Base-by-base conservation (phyloP, 352 stramenopile genomes). In the Globisporangium ultimum region DNA sequence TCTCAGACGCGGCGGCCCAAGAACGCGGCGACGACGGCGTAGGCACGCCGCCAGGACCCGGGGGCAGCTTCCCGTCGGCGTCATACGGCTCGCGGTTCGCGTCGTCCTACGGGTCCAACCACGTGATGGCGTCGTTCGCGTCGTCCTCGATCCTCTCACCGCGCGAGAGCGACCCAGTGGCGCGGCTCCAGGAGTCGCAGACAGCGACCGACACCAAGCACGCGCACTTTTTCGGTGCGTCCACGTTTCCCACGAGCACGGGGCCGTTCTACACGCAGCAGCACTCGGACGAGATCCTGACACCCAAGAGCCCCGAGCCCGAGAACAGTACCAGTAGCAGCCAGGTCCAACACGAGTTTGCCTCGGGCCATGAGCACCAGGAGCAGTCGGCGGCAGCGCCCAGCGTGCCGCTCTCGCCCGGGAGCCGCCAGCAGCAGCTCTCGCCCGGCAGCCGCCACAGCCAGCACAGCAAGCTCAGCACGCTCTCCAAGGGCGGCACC, bases 401-500 rank as follows among this genome's bases (percentile, higher is more conserved):
- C 3, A 36, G 28, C 9, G 58, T 64, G 22, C 58, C 58, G 15
- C 42, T 64, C n/a, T 64, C 58, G 5, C 58, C 58, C 13, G 28
- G 13, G 40, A 57, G 36, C 34, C 24, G 1, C 28, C 10, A 13
- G 22, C 22, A 36, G 28, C 28, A 36, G 28, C 28, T 64, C 13
- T 64, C 58, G 5, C 58, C 58, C 6, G 50, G 58, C 5, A 63
- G 58, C 20, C 58, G 58, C 20, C 36, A 38, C 32, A 66, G 60
- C 40, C 52, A 61, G 28, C 47, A 61, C 34, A 70, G 61, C 40
- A 62, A 60, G 32, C 48, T 70, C 46, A 60, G 51, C 41, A 46
- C 42, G 11, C 56, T 65, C n/a, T 58, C 53, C 32, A 63, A 66
- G 42, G 59, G 55, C 22, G 50, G 66, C 40, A 24, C 48, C 50